These are phyloP conservation scores for Lasiodiplodia citricola DNA, from an alignment of 2,329 filamentous ascomycete genomes.

Conservation along the genomic window DNA sequence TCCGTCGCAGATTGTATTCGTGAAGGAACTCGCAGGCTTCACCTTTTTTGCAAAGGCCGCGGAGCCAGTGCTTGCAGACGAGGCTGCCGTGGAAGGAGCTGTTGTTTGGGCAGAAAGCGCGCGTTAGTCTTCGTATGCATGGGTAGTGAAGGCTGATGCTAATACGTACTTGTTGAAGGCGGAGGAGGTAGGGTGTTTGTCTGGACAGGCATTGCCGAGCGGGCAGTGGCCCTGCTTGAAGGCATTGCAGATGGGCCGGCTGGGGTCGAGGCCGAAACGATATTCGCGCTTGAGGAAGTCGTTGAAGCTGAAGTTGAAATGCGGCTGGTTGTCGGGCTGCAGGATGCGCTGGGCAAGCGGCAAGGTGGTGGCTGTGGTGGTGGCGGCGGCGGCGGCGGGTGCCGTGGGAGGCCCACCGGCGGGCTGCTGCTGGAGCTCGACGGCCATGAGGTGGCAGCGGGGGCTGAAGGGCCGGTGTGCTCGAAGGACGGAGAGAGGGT, in stretches of 20 bases:
- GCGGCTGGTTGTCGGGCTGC: constrained; percentile 35
- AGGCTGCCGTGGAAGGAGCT: constrained; percentile 55
- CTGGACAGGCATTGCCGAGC: constrained; percentile 80
- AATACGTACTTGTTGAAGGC: constrained; percentile 68
- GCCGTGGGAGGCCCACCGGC: not conserved
- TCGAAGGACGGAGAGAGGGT: not conserved
- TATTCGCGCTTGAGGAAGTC: constrained; percentile 84
- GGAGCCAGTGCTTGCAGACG: constrained; percentile 98
- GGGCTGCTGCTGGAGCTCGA: constrained; percentile 17
- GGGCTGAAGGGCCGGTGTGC: constrained; percentile 1
- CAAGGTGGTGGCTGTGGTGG: constrained; percentile 30
- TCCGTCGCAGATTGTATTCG: constrained; percentile 97
- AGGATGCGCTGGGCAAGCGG: constrained; percentile 34
- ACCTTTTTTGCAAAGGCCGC: constrained; percentile 96
- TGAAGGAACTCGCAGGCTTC: constrained; percentile 97
- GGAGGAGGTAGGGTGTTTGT: constrained; percentile 71
- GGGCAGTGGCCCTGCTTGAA: constrained; percentile 88
- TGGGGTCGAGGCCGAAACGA: constrained; percentile 78
- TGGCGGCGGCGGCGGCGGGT: not conserved
- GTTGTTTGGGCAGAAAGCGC: not conserved
- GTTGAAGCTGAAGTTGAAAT: constrained; percentile 81
- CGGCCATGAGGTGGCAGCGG: constrained; percentile 7
- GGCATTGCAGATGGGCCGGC: constrained; percentile 77
- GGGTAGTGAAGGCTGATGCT: constrained; percentile 34
- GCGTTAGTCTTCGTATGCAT: constrained; percentile 7